Percentiles rank a stretch among this genome's conserved stretches.
These are phyloP conservation scores for Gracilaria gracilis DNA, from an alignment of 23 red algal species.

Conservation along the genomic window DNA sequence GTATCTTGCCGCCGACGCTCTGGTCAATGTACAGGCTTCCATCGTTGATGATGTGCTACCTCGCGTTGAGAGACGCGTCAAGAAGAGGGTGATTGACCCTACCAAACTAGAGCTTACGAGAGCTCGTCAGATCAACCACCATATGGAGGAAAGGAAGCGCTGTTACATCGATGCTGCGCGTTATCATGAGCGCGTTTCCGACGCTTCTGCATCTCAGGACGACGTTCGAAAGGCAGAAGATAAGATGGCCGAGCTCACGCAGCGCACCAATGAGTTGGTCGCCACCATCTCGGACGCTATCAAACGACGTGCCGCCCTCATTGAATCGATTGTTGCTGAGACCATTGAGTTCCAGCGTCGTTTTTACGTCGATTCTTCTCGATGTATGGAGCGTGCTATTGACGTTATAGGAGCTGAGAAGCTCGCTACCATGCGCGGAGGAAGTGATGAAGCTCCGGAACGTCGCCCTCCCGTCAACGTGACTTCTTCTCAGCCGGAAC, in stretches of 20 bases:
- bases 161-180: conserved; percentile 62
- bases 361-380: conserved; percentile 80
- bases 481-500: not conserved
- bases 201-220: conserved; percentile 21
- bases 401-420: conserved; percentile 56
- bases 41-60: conserved; percentile 71
- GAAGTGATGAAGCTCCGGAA: conserved; percentile 36
- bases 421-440: conserved; percentile 51
- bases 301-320: conserved; percentile 47
- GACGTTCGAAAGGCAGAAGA: conserved; percentile 66
- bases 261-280: conserved; percentile 48
- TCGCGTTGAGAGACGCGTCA: conserved; percentile 61
- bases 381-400: conserved; percentile 70
- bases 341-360: conserved; percentile 78
- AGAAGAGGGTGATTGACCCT: conserved; percentile 66
- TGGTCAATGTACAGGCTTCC: conserved; percentile 56
- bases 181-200: conserved; percentile 61
- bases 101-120: conserved; percentile 61
- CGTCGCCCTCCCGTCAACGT: not conserved
- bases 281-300: conserved; percentile 51
- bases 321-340: conserved; percentile 65
- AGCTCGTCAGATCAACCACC: conserved; percentile 39
- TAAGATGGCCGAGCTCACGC: conserved; percentile 70
- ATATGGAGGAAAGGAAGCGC: conserved; percentile 67
- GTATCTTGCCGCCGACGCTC: conserved; percentile 44